Percentiles rank a stretch among this genome's conserved stretches.
phyloP scores from a whole-genome alignment of 192 early-diverging fungal species.

The Linderina pennispora region DNA sequence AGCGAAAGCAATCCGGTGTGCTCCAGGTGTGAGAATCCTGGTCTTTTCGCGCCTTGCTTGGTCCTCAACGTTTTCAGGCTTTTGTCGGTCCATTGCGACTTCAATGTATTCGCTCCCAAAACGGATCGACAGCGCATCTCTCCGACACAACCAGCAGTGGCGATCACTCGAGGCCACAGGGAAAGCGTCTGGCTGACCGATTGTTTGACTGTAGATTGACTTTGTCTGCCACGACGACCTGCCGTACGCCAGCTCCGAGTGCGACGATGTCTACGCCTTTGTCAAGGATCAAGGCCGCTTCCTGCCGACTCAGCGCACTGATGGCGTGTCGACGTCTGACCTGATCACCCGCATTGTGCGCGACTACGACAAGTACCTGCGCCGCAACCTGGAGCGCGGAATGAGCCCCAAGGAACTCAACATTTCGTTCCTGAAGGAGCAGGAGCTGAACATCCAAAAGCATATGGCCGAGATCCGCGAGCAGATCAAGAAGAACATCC shows the following conservation, averaged over 20 bases:
- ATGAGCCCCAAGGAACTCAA: slow-evolving; percentile 76
- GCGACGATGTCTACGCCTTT: slow-evolving; percentile 71
- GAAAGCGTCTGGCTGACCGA: no score
- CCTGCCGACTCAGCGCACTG: slow-evolving; percentile 65
- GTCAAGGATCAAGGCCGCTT: slow-evolving; percentile 68
- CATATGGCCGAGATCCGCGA: slow-evolving; percentile 63
- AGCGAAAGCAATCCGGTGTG: no score
- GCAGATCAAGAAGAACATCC: slow-evolving; percentile 61
- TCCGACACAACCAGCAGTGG: no score
- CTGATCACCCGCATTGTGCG: slow-evolving; percentile 79
- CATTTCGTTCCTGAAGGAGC: slow-evolving; percentile 75
- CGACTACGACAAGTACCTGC: slow-evolving; percentile 78
- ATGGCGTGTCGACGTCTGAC: slow-evolving; percentile 75
- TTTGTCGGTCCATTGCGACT: no score
- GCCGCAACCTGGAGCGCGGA: slow-evolving; percentile 79
- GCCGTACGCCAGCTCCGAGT: slow-evolving; percentile 65
- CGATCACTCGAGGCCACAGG: no score
- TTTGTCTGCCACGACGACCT: slow-evolving; percentile 81
- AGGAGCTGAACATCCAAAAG: slow-evolving; percentile 70
- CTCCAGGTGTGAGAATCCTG: no score
- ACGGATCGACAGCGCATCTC: no score
- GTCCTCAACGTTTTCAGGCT: no score
- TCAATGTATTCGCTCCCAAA: no score
- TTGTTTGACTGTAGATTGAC: slow-evolving; percentile 60
- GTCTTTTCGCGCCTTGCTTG: no score